Evolutionary conservation across 2,329 filamentous ascomycete species (phyloP), one percentile per base, ranked within the genome.

Genomic region (Colletotrichum abscissum): DNA sequence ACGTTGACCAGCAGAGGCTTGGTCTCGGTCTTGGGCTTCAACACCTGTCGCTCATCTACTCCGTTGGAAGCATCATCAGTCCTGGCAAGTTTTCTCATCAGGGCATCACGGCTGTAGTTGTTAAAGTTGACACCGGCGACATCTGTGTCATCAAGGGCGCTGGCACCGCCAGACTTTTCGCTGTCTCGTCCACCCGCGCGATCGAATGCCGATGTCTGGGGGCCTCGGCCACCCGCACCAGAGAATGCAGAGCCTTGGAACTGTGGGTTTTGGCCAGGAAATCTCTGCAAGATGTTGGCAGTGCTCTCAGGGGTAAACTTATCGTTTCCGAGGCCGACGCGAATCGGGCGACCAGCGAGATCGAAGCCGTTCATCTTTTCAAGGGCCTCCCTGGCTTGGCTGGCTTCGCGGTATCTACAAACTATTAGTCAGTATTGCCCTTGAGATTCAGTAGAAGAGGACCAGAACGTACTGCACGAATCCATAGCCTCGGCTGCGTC

Each of bases 351-450:
- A 84, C 95, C 95, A 80, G 97, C 97, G 78, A 99, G 92, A 85
- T 98, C 97, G 86, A 98, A 99, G 76, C 96, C 95, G 85, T 99
- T 99, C 96, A 99, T 98, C 86, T 98, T 98, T 84, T 98, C 95
- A 76, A 99, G 88, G 75, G 97, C 97, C 83, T 98, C 94, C 81
- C 96, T 94, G 81, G 97, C 97, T 84, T 98, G 92, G 76, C 91
- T 91, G 72, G 96, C 95, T 81, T 98, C 94, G 80, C 93, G 92
- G 84, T 97, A 98, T 81, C 95, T 98, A 75, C 4, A 9, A n/a
- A 60, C 24, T 22, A 80, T 88, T 78, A 88, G 80, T 88, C 78
- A 88, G 85, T 72, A 54, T n/a, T 19, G 9, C 33, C 33, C 35
- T 19, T 22, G 46, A 2, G 12, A 56, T 49, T 33, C 19, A 26